Percentiles rank a stretch among this genome's conserved stretches.
These are phyloP conservation scores for Ogataea dorogensis DNA, from an alignment of 805 yeast species.

Conservation along the genomic window DNA sequence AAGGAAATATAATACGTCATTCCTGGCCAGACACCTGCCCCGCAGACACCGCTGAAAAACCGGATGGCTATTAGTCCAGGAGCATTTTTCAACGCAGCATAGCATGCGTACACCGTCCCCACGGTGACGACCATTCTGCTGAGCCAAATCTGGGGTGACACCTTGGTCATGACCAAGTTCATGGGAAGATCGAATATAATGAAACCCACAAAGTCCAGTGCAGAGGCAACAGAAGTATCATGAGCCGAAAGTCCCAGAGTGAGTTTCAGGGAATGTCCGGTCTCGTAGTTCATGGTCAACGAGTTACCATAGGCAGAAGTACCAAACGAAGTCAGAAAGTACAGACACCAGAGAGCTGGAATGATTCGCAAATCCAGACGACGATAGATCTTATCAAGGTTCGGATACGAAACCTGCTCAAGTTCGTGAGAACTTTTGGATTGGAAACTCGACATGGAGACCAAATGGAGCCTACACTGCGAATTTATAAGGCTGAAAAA, in stretches of 20 bases:
- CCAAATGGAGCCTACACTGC: too few species aligned
- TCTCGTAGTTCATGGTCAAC: slow-evolving; percentile 68
- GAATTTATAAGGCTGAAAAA: background rate
- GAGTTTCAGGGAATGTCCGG: slow-evolving; percentile 59
- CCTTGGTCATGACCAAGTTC: slow-evolving; percentile 79
- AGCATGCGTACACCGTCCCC: slow-evolving; percentile 76
- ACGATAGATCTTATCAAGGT: slow-evolving; percentile 53
- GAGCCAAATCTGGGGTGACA: slow-evolving; percentile 85
- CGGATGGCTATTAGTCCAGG: slow-evolving; percentile 69
- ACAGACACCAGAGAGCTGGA: slow-evolving; percentile 79
- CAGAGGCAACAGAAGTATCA: slow-evolving; percentile 70
- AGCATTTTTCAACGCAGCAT: slow-evolving; percentile 54
- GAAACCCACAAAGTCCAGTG: slow-evolving; percentile 78
- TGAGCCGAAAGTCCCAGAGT: slow-evolving; percentile 51
- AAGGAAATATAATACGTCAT: slow-evolving; percentile 77
- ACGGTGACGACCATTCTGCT: slow-evolving; percentile 73
- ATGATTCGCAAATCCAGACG: slow-evolving; percentile 69
- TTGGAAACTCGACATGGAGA: slow-evolving; percentile 6
- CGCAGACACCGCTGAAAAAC: slow-evolving; percentile 70
- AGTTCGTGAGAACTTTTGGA: slow-evolving; percentile 2
- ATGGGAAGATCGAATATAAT: slow-evolving; percentile 85
- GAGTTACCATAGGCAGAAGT: slow-evolving; percentile 74
- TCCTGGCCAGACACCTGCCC: slow-evolving; percentile 92
- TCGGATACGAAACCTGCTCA: background rate
- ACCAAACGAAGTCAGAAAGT: slow-evolving; percentile 78